Base-by-base conservation (phyloP, 2,329 filamentous ascomycete genomes). In the Nigrograna mackinnonii region DNA sequence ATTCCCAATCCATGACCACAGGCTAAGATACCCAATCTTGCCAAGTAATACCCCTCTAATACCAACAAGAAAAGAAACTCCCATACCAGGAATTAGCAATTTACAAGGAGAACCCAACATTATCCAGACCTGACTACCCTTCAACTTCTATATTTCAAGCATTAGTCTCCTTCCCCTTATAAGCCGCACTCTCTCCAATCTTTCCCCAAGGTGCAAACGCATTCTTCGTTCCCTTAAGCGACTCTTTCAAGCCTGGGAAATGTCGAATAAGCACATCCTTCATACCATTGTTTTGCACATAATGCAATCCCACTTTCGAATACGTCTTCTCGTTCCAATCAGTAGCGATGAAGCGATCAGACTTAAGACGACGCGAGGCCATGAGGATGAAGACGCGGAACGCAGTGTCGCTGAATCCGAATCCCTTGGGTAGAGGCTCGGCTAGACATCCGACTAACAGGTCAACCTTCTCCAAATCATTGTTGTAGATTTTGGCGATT, bases 321-420 rank as follows among this genome's bases (percentile, higher is more conserved):
- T 76, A 75, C 11, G 62, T 70, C 30, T 66, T 59, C 17, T 58
- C 57, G 31, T 72, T 68, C 67, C 69, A 74, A 17, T 67, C 54
- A 0, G 63, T 64, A 0, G 72, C 72, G 20, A 76, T 73, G 41
- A 75, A 75, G 1, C 72, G 58, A 57, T 75, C 72, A 14, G 70
- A 73, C 62, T 74, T 75, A 14, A 74, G 44, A 21, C 55, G 49
- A 11, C 72, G 47, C 30, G 62, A 68, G 1, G 72, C 73, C 72
- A 75, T 75, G 2, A 75, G 46, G 26, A 76, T 72, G 43, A 75
- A 75, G 2, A 76, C 58, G 0, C 72, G 54, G 47, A 77, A 76
- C 2, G 73, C 73, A 2, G 73, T 77, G 39, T 77, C 74, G 46
- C 67, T 72, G 52, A 77, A 76, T 0, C 73, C 74, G 37, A 76